Percentiles rank a stretch among this genome's conserved stretches.
These are phyloP conservation scores for Pinus albicaulis DNA, from an alignment of 75 land plant genomes.

Conservation along the genomic window DNA sequence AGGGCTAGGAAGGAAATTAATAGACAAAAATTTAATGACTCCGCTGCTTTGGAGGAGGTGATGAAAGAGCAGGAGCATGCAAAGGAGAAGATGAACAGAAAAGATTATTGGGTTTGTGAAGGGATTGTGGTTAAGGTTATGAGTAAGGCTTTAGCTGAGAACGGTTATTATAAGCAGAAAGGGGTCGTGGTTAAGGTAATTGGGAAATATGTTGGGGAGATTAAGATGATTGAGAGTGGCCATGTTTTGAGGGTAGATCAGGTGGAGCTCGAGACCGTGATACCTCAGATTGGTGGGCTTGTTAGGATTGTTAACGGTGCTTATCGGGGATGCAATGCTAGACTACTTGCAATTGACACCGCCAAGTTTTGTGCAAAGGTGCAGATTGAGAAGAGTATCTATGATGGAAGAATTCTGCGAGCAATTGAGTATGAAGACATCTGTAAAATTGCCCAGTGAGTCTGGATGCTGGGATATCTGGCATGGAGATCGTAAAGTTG, in stretches of 20 bases:
- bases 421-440: conserved; percentile 94
- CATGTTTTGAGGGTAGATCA: conserved; percentile 91
- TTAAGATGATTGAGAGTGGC: conserved; percentile 86
- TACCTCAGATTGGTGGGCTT: conserved; percentile 92
- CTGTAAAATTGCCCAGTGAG: conserved; percentile 59
- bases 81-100: conserved; percentile 84
- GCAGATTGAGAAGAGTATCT: conserved; percentile 88
- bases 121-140: conserved; percentile 94
- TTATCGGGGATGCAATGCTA: conserved; percentile 83
- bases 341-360: conserved; percentile 69
- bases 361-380: conserved; percentile 81
- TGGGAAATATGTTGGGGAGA: conserved; percentile 88
- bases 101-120: conserved; percentile 91
- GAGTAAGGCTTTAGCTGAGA: conserved; percentile 77
- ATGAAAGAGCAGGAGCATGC: conserved; percentile 90
- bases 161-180: conserved; percentile 94
- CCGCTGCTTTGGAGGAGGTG: conserved; percentile 62
- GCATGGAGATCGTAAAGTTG: no score
- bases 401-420: conserved; percentile 77
- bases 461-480: background rate
- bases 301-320: conserved; percentile 96
- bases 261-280: conserved; percentile 93
- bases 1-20: background rate
- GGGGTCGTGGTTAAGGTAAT: conserved; percentile 84
- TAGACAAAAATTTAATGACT: conserved; percentile 1